Evolutionary conservation across 192 early-diverging fungal species (phyloP).

Genomic region (Powellomyces hirtus): DNA sequence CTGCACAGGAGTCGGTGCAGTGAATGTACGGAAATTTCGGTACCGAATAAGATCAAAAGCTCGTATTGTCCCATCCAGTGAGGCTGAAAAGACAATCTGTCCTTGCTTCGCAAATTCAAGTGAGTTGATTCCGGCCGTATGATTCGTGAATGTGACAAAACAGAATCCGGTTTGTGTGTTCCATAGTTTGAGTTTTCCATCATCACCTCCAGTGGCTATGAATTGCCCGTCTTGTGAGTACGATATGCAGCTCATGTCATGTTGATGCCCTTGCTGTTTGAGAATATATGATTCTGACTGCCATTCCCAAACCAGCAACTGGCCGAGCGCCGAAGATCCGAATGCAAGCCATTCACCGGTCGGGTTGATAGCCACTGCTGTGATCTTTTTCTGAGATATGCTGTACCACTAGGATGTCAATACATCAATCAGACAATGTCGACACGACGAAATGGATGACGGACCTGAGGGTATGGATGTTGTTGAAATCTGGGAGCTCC

Average conservation of each 20-base stretch:
- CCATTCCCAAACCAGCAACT: slow-evolving; percentile 99
- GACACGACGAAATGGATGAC: neutral
- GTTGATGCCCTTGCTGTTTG: slow-evolving; percentile 98
- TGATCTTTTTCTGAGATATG: slow-evolving; percentile 92
- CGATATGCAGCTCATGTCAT: slow-evolving; percentile 85
- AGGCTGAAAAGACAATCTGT: slow-evolving; percentile 91
- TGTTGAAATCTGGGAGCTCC: slow-evolving; percentile 92
- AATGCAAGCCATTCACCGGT: slow-evolving; percentile 98
- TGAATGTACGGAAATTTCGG: slow-evolving; percentile 97
- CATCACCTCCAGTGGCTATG: slow-evolving; percentile 93
- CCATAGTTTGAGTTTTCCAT: slow-evolving; percentile 98
- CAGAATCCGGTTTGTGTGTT: slow-evolving; percentile 94
- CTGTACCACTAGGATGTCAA: slow-evolving; percentile 38
- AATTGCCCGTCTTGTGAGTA: slow-evolving; percentile 93
- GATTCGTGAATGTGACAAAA: slow-evolving; percentile 96
- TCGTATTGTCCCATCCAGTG: slow-evolving; percentile 97
- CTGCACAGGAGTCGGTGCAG: slow-evolving; percentile 91
- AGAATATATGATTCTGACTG: slow-evolving; percentile 98
- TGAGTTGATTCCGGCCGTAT: slow-evolving; percentile 73
- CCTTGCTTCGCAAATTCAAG: slow-evolving; percentile 92
- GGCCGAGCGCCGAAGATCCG: slow-evolving; percentile 86
- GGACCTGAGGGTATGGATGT: slow-evolving; percentile 91
- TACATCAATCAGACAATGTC: neutral
- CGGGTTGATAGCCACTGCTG: slow-evolving; percentile 81
- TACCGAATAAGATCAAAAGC: slow-evolving; percentile 97